Evolutionary conservation across 2,329 filamentous ascomycete species (phyloP), one percentile per base, ranked within the genome.

Genomic region (Elsinoe batatas): DNA sequence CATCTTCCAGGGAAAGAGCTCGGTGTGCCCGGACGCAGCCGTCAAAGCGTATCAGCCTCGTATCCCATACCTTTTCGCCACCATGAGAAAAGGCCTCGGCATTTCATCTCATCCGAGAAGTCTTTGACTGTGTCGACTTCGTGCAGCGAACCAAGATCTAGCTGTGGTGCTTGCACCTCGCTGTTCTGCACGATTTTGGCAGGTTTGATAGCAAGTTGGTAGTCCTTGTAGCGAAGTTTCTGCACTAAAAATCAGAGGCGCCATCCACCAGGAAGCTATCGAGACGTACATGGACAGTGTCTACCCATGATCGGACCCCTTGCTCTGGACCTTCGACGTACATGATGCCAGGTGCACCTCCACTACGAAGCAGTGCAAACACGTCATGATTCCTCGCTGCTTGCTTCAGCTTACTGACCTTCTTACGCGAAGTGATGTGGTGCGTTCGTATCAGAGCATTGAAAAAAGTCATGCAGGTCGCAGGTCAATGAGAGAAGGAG

Each of bases 381-480:
- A 83, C 78, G 56, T 81, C 72, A 61, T 79, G 73, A 46, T 78
- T 74, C 32, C 79, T 75, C 5, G 84, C 82, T 1, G 83, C 81
- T 67, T 85, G 84, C 51, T 76, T 80, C 18, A 91, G 75, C 56
- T 75, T 75, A 22, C 75, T 71, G 43, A 84, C 76, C 65, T 91
- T 91, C 66, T 88, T 89, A 60, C 85, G 83, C 0, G 84, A 89
- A 3, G 85, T 90, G 64, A 91, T 89, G 68, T 91, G 87, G 62
- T 91, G 87, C 0, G 87, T 91, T 53, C 85, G 80, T 58, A 91
- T 87, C 44, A 91, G 73, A 30, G 84, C 79, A 65, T 80, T 79
- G 64, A 71, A 77, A 17, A 67, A 53, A 54, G 32, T 30, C 53
- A 55, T 55, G n/a, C 33, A 37, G 18, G 18, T 49, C 7, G 17